Base-by-base conservation (phyloP, 2,329 filamentous ascomycete species). In the Pyricularia pennisetigena region DNA sequence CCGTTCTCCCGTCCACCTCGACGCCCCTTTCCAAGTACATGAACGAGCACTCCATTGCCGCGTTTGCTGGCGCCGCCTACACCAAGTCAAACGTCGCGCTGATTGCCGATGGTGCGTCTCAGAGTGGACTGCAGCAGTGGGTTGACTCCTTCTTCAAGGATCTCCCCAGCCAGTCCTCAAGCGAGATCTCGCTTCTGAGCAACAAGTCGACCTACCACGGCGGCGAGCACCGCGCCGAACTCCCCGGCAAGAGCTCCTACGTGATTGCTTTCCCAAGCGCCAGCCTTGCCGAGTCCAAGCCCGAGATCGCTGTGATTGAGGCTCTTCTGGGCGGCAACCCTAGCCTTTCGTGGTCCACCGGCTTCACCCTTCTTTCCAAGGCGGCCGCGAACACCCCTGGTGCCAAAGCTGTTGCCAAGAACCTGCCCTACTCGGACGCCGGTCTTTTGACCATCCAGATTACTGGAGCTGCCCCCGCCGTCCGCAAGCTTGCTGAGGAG, bases 191-290 rank as follows among this genome's bases (percentile, higher is more conserved):
- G 59, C 81, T 90, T 71, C 85, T 87, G 77, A 82, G 83, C 70
- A 80, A 87, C 72, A 83, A 90, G 71, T 86, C 88, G 78, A 95
- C 94, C 81, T 99, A 98, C 88, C 91, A 88, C 76, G 95, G 95
- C 79, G 96, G 95, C 77, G 93, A 99, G 85, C 92, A 97, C 83
- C 92, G 95, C 74, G 91, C 91, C 73, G 85, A 91, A 71, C 91
- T 93, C 79, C 84, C 83, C 70, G 83, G 84, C 72, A 90, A 92
- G 73, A 97, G 97, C 82, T 86, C 93, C 62, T 79, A 97, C 74
- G 91, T 97, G 73, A 88, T 99, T 76, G 95, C 88, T 71, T 98
- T 99, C 90, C 91, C 93, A 69, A 94, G 94, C 70, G 93, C 93
- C 71, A 91, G 92, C 80, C 88, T 90, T 74, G 84, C 85, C 71